These are phyloP conservation scores for Dunaliella sp. DNA, from an alignment of 139 green algal genomes.

Conservation along the genomic window DNA sequence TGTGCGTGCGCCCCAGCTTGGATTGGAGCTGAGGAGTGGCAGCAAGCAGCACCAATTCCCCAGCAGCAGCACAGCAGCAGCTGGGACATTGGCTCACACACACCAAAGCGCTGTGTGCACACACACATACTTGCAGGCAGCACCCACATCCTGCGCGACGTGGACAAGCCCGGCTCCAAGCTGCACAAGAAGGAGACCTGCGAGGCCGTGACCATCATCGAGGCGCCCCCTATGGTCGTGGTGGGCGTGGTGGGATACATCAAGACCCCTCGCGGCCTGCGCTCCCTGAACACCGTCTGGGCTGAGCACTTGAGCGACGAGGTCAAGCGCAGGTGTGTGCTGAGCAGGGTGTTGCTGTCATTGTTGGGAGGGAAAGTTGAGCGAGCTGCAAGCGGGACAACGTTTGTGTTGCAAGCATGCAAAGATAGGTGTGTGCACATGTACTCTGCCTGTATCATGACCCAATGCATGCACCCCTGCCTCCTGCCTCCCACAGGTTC, in stretches of 20 bases:
- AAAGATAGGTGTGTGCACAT: no score
- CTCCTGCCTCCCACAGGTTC: conserved; percentile 48
- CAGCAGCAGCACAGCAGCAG: neutral
- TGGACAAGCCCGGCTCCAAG: conserved; percentile 99
- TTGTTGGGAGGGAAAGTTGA: no score
- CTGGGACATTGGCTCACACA: no score
- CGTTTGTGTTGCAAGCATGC: no score
- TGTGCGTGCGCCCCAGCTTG: no score
- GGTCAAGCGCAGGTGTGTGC: conserved; percentile 77
- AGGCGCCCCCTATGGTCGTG: conserved; percentile 95
- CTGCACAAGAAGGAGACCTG: conserved; percentile 99
- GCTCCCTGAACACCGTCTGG: conserved; percentile 93
- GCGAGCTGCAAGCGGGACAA: no score
- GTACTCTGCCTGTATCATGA: no score
- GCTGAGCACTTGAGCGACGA: conserved; percentile 95
- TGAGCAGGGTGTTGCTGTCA: no score
- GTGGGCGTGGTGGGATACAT: conserved; percentile 97
- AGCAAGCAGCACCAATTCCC: neutral
- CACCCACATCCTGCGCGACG: conserved; percentile 98
- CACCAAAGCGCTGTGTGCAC: no score
- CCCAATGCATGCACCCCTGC: no score
- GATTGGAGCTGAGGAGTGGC: neutral
- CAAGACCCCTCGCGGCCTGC: conserved; percentile 89
- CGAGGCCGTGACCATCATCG: conserved; percentile 97
- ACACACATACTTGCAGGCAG: conserved; percentile 88